Percentiles rank a stretch among this genome's conserved stretches.
phyloP scores from a whole-genome alignment of 2,329 filamentous ascomycete genomes.

The Fusarium fujikuroi region DNA sequence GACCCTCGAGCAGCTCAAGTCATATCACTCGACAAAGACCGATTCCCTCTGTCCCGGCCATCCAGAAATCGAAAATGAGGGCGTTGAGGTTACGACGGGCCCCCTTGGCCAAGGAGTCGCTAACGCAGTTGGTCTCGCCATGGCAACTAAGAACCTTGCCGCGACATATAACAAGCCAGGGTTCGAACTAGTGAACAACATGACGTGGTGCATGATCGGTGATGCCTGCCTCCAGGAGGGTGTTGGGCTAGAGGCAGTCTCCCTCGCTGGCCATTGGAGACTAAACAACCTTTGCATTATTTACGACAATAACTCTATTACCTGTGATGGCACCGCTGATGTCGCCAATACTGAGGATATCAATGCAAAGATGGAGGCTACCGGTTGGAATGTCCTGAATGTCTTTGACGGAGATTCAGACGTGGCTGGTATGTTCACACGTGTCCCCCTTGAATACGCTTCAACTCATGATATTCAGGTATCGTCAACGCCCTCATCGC shows the following conservation, averaged over 20 bases:
- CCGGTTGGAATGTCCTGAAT: slow-evolving; percentile 61
- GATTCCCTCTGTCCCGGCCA: slow-evolving; percentile 57
- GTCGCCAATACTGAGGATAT: slow-evolving; percentile 64
- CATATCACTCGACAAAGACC: not conserved
- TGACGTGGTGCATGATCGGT: slow-evolving; percentile 65
- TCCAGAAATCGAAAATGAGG: slow-evolving; percentile 65
- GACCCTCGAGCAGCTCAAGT: not conserved
- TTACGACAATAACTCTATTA: slow-evolving; percentile 48
- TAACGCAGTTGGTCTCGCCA: not conserved
- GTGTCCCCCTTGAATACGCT: not conserved
- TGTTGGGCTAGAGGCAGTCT: slow-evolving; percentile 58
- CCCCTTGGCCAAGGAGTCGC: slow-evolving; percentile 67
- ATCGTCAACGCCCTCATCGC: not conserved
- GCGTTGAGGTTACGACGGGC: slow-evolving; percentile 67
- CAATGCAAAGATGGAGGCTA: slow-evolving; percentile 64
- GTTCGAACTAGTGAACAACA: slow-evolving; percentile 51
- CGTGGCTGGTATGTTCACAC: not conserved
- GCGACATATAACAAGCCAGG: not conserved
- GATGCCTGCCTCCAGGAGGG: slow-evolving; percentile 67
- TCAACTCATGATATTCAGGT: not conserved
- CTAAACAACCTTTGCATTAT: not conserved
- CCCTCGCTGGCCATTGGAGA: not conserved
- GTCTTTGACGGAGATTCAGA: not conserved
- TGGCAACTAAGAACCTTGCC: slow-evolving; percentile 62
- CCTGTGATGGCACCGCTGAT: slow-evolving; percentile 65